Base-by-base conservation (phyloP, 768 basidiomycete species). In the Cystofilobasidium ferigula region DNA sequence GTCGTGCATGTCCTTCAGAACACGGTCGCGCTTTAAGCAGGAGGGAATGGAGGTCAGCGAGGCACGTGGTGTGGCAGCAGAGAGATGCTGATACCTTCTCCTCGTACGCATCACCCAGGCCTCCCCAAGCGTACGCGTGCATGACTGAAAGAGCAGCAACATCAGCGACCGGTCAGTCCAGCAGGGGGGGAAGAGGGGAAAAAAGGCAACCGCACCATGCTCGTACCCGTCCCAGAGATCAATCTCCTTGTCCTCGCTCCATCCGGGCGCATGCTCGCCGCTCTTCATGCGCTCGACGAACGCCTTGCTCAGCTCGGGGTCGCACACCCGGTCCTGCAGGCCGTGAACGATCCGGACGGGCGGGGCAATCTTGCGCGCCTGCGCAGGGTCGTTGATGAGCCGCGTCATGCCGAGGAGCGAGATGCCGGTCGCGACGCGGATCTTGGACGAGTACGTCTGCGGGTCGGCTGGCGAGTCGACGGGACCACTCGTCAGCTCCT, bases 331-430 rank as follows among this genome's bases (percentile, higher is more conserved):
- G 69, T 78, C 76, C 13, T 71, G 57, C 34, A 71, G 69, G 0
- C 77, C 77, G 62, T 78, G 77, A n/a, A 78, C 62, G 43, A 78
- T 69, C 8, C 73, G 74, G n/a, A 78, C 75, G 7, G 77, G 76
- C 70, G 58, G 22, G n/a, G n/a, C 24, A 32, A 71, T 36, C 24
- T 45, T 57, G 35, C 13, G 34, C 2, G 65, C 54, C 22, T 30
- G 20, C 14, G 22, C 65, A 0, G 62, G 61, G 40, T 59, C 48
- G 14, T 53, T 42, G 35, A 58, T 42, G 67, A 20, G 76, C 65
- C 57, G 74, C 71, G 69, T 61, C 71, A 77, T 73, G 13, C 75
- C 67, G 1, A 78, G 69, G 10, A 76, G 70, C 0, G 76, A 69
- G 42, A 78, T 57, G 2, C 76, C 77, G 22, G 77, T 77, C 2